Percentiles rank a stretch among this genome's conserved stretches.
Conservation (phyloP, 768 basidiomycete genomes). For the Paxillus involutus region DNA sequence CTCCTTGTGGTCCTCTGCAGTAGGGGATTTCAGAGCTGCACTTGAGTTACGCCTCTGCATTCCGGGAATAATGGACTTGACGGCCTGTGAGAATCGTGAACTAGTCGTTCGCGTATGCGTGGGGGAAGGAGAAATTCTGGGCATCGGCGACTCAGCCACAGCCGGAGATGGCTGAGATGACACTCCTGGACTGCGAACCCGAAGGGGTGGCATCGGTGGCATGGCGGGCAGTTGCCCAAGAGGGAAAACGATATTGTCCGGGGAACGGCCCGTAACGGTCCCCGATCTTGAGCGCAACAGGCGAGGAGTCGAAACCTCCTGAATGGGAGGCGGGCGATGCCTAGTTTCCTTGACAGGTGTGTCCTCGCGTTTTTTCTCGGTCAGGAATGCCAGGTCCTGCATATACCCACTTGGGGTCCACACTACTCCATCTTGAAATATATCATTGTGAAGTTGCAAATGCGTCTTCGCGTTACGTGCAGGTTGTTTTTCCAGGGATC, state of each 20-base stretch:
- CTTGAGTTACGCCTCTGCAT: constrained; percentile 15
- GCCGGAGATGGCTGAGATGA: constrained; percentile 11
- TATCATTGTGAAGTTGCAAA: constrained; percentile 31
- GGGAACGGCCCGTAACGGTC: constrained; percentile 7
- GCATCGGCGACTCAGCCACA: constrained; percentile 20
- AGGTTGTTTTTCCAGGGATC: constrained; percentile 7
- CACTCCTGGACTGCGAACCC: constrained; percentile 15
- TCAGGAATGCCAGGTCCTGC: constrained; percentile 13
- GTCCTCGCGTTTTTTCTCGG: not conserved
- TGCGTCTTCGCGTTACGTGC: constrained; percentile 31
- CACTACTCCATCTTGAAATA: constrained; percentile 30
- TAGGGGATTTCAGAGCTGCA: not conserved
- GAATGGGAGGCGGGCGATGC: not conserved
- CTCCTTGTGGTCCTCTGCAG: constrained; percentile 9
- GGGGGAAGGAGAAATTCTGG: constrained; percentile 9
- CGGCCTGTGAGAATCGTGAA: constrained; percentile 18
- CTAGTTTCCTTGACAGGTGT: not conserved
- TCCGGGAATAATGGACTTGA: constrained; percentile 28
- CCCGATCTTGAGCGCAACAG: constrained; percentile 18
- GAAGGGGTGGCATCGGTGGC: constrained; percentile 14
- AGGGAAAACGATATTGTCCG: constrained; percentile 4
- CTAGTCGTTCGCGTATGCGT: constrained; percentile 18
- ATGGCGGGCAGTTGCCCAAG: constrained; percentile 5
- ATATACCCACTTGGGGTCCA: constrained; percentile 29
- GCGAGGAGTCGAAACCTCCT: not conserved